These are phyloP conservation scores for Xanthoconium stramineum DNA, from an alignment of 768 basidiomycete species.

Conservation along the genomic window DNA sequence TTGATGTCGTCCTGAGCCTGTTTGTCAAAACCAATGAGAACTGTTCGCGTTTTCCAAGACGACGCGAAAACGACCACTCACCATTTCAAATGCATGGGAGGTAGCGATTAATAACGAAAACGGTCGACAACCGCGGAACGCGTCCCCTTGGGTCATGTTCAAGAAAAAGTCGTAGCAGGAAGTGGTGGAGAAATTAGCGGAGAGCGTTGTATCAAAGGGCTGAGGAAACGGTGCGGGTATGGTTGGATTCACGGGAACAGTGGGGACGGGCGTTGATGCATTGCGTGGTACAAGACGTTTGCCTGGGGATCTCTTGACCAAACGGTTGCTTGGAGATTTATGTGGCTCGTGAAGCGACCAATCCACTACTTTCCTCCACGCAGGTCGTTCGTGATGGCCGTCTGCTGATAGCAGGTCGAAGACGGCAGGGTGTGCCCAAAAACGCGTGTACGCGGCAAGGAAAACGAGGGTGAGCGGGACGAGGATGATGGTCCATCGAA, in stretches of 20 bases:
- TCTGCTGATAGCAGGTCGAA: conserved; percentile 39
- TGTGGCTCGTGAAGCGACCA: conserved; percentile 47
- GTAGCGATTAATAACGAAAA: conserved; percentile 62
- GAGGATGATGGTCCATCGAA: conserved; percentile 49
- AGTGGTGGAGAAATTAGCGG: conserved; percentile 61
- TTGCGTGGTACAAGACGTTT: neutral
- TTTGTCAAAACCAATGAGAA: conserved; percentile 8
- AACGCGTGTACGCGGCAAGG: conserved; percentile 53
- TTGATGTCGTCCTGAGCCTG: conserved; percentile 67
- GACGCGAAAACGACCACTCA: conserved; percentile 29
- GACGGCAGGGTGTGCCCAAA: conserved; percentile 44
- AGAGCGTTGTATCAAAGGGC: conserved; percentile 61
- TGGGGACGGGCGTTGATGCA: conserved; percentile 17
- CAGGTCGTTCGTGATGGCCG: conserved; percentile 29
- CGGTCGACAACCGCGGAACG: conserved; percentile 74
- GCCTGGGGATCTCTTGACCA: conserved; percentile 9
- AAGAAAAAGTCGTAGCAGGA: conserved; percentile 68
- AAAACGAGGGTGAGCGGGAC: conserved; percentile 55
- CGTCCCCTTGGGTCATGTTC: conserved; percentile 62
- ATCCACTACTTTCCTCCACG: conserved; percentile 26
- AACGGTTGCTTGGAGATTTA: conserved; percentile 11
- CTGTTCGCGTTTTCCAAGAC: conserved; percentile 1
- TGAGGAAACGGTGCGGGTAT: conserved; percentile 80
- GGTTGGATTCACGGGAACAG: conserved; percentile 35
- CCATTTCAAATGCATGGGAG: conserved; percentile 54